Evolutionary conservation across 805 yeast species (phyloP).

Genomic region (Saccharomycopsis schoenii): DNA sequence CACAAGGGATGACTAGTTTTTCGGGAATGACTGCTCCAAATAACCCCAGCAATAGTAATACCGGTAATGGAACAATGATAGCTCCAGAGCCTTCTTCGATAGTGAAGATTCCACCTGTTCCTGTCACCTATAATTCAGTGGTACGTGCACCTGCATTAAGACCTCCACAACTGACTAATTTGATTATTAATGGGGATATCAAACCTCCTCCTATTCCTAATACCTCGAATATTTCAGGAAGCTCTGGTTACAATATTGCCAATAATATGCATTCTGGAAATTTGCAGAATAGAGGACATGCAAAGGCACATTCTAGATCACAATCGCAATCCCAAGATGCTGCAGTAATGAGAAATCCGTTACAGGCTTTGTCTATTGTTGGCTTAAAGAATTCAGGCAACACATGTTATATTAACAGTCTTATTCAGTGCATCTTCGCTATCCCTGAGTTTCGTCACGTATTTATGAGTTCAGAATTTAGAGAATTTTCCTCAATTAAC

Average conservation of each 20-base stretch:
- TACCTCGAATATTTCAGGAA: background rate
- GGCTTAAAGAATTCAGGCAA: constrained; percentile 62
- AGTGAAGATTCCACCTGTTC: background rate
- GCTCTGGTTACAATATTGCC: background rate
- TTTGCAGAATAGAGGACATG: background rate
- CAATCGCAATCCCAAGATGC: constrained; percentile 23
- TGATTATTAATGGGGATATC: background rate
- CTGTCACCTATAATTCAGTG: background rate
- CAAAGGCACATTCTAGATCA: background rate
- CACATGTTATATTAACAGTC: constrained; percentile 68
- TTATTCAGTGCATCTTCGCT: constrained; percentile 61
- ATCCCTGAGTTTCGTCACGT: constrained; percentile 38
- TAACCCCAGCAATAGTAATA: background rate
- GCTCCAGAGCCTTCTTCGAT: background rate
- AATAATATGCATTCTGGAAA: background rate
- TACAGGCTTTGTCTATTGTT: constrained; percentile 39
- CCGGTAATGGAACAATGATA: background rate
- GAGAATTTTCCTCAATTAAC: constrained; percentile 24
- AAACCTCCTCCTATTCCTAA: background rate
- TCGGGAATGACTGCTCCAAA: background rate
- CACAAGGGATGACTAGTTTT: background rate
- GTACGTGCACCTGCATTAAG: background rate
- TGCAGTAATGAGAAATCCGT: constrained; percentile 27
- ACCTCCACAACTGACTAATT: constrained; percentile 1
- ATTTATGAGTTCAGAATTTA: constrained; percentile 37